Evolutionary conservation across 352 stramenopile genomes (phyloP).

Genomic region (Aphanomyces astaci): DNA sequence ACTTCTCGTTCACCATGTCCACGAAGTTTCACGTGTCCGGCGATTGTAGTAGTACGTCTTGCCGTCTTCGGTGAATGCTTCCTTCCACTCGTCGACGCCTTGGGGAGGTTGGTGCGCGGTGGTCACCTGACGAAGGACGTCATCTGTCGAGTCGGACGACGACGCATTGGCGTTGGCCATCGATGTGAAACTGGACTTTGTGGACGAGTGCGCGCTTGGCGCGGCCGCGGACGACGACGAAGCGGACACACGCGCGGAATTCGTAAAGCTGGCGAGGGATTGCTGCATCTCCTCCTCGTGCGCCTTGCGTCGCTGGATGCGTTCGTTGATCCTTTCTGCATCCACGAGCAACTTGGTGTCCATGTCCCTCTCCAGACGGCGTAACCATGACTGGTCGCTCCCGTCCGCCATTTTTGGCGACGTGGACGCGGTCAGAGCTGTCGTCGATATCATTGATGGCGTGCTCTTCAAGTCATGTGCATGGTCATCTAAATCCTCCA

Average conservation of each 20-base stretch:
- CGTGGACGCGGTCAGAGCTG: background rate
- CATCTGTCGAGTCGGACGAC: background rate
- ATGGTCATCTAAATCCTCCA: background rate
- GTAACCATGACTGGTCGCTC: conserved; percentile 15
- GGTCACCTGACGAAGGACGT: background rate
- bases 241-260: background rate
- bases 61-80: conserved; percentile 76
- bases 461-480: background rate
- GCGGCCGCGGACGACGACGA: background rate
- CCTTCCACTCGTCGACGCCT: conserved; percentile 53
- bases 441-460: background rate
- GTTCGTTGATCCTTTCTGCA: conserved; percentile 19
- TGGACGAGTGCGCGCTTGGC: background rate
- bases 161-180: background rate
- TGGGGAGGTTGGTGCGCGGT: background rate
- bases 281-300: conserved; percentile 23
- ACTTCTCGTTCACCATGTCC: conserved; percentile 50
- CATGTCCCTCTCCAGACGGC: conserved; percentile 17
- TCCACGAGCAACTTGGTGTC: conserved; percentile 19
- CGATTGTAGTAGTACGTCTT: conserved; percentile 87
- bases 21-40: conserved; percentile 73
- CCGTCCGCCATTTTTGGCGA: conserved; percentile 1
- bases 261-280: conserved; percentile 13
- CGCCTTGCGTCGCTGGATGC: conserved; percentile 10
- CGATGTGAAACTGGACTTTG: background rate